Evolutionary conservation across 306 rosid species (phyloP), one percentile per base, ranked within the genome.

Genomic region (Cyclanthera cordifolia): DNA sequence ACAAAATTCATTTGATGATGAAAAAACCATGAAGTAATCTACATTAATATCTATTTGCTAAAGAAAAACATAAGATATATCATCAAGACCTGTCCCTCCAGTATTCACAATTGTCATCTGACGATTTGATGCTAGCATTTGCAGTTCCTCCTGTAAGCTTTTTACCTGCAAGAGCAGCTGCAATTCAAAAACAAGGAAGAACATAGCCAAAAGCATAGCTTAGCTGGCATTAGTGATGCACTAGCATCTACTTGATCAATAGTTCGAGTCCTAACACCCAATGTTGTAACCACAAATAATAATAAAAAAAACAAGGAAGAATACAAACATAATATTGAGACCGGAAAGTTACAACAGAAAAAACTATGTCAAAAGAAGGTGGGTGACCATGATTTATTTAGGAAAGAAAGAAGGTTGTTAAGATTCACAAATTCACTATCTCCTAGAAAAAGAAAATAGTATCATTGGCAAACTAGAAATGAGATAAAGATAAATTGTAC

Each of bases 61-160:
- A 55, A 75, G 70, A 77, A 37, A 67, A 61, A 53, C 37, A 28
- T 48, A 75, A 76, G 46, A 70, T 56, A 72, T 39, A 24, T 60
- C 77, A 73, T 37, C 8, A 41, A 37, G 74, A 90, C 96, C 97
- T 86, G 86, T 15, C 76, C 85, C 88, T 71, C 82, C 78, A 0
- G 85, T 51, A 63, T 85, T 85, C 55, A 90, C 87, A 77, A 94
- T 88, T 34, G 87, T 83, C 73, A 86, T 76, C 1, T 90, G 69
- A 71, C 84, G 71, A 70, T 76, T 85, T 72, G 85, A 77, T 49
- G 84, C 78, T 66, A 88, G 73, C 51, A 75, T 50, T 61, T 83
- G 82, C 66, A 94, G 75, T 79, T 88, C 90, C 72, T 85, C 73
- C 69, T 86, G 85, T 57, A 94, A 82, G 82, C 69, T 86, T 82